Conservation (phyloP, 768 basidiomycete genomes). For the Russula dissimulans region DNA sequence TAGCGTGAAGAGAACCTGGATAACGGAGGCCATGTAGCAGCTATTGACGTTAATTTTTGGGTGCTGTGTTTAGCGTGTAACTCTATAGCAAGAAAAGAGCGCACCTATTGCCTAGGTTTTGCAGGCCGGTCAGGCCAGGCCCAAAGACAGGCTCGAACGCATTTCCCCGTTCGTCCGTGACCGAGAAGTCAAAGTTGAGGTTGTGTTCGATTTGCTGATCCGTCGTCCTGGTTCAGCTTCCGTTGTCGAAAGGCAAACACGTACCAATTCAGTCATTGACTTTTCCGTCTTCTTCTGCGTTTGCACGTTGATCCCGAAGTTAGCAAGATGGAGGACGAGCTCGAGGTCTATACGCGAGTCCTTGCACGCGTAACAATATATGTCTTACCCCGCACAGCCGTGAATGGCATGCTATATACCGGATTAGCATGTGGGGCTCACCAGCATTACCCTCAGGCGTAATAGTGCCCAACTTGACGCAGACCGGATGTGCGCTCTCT, state of each 20-base stretch:
- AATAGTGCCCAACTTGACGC: slow-evolving; percentile 93
- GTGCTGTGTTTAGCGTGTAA: neutral
- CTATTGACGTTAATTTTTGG: slow-evolving; percentile 30
- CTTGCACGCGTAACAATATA: slow-evolving; percentile 89
- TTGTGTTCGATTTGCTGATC: slow-evolving; percentile 92
- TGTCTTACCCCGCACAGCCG: slow-evolving; percentile 40
- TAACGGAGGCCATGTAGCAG: slow-evolving; percentile 94
- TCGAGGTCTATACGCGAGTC: slow-evolving; percentile 75
- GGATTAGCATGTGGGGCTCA: slow-evolving; percentile 28
- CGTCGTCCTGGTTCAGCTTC: neutral
- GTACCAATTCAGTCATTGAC: slow-evolving; percentile 88
- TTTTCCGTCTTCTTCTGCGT: slow-evolving; percentile 88
- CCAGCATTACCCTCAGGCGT: slow-evolving; percentile 91
- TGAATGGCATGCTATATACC: neutral
- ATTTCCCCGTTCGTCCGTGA: slow-evolving; percentile 78
- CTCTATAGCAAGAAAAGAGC: slow-evolving; percentile 1
- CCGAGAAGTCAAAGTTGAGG: slow-evolving; percentile 85
- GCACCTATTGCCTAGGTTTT: slow-evolving; percentile 87
- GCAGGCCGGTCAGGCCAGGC: slow-evolving; percentile 77
- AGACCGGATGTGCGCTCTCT: slow-evolving; percentile 63
- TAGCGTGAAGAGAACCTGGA: slow-evolving; percentile 81
- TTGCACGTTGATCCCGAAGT: slow-evolving; percentile 82
- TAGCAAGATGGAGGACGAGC: slow-evolving; percentile 58
- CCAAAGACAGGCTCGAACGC: slow-evolving; percentile 86
- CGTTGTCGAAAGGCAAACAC: slow-evolving; percentile 17